Base-by-base conservation (phyloP, 2,329 filamentous ascomycete genomes). In the Penicillium sp. region DNA sequence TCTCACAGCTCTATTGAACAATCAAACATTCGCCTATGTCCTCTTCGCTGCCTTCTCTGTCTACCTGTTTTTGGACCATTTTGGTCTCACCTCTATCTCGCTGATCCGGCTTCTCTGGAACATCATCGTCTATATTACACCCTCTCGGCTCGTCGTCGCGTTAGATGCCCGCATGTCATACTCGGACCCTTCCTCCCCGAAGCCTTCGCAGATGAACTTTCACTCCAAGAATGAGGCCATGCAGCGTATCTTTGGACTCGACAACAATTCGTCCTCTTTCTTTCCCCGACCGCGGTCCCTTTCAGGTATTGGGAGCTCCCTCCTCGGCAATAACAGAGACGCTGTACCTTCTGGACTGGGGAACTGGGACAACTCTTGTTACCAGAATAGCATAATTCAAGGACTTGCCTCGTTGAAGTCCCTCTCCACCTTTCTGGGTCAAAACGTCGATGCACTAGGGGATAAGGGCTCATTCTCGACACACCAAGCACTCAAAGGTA, bases 321-420 rank as follows among this genome's bases (percentile, higher is more conserved):
- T 72, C 14, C 59, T 70, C 6, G 65, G 69, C 16, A 49, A 51
- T 13, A 58, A 48, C 36, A 62, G 60, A 29, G 65, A 68, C 27
- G 58, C 57, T 5, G 51, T 62, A 24, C 73, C 73, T 3, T 68
- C 74, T 4, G 93, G 93, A 0, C 72, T 97, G 43, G 89, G 88
- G 8, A 98, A 98, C 66, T 85, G 84, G 72, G 88, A 95, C 72
- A 95, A 96, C 65, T 95, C 89, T 1, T 97, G 93, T 73, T 98
- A 95, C 67, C 93, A 97, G 69, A 98, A 98, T 68, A 96, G 90
- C 64, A 85, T 96, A 16, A 81, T 98, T 9, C 89, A 95, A 66
- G 84, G 85, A 6, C 74, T 97, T 34, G 84, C 90, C 1, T 85
- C 90, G 3, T 74, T 97, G 24, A 77, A 79, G 14, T 79, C 84